Evolutionary conservation across 768 basidiomycete genomes (phyloP), one percentile per base, ranked within the genome.

Genomic region (Omphalotus guepiniiformis): DNA sequence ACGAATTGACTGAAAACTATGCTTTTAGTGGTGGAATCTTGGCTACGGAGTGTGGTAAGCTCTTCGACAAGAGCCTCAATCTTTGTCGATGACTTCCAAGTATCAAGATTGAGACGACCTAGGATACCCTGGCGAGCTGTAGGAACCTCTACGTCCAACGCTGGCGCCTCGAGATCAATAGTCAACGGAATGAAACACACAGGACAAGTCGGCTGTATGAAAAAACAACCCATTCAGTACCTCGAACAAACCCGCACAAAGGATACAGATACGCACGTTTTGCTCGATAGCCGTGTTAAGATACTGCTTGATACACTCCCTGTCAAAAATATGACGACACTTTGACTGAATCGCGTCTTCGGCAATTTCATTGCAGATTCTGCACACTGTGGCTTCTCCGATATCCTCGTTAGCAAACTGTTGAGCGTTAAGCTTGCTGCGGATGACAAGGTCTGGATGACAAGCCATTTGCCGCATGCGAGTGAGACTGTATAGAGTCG

Each of bases 1-100:
- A 93, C 91, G 60, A 95, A 96, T 67, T 95, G 93, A 55, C 89
- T 92, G 63, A 98, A 99, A 15, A 99, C 95, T 42, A 99, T 79
- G 64, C 89, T 93, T 71, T 99, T 99, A 26, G 91, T 93, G 9
- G 93, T 95, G 23, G 85, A 76, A 61, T 97, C 91, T 59, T 93
- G 79, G 52, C 74, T 63, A 28, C 93, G 76, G 32, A 96, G 74
- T 62, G 90, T 92, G 58, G 78, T 82, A 44, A 99, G 67, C 67
- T 99, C 96, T 65, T 99, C 96, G 3, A 98, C 73, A 4, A 99
- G 75, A 2, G 95, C 94, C 62, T 99, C 96, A 35, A 98, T 91
- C 73, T 98, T 99, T 4, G 93, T 85, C n/a, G 91, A 94, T 1
- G 93, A 95, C 39, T 92, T 79, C 92, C 93, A 96, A 38, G 80